These are phyloP conservation scores for Tricholoma saponaceum DNA, from an alignment of 768 basidiomycete species.

Conservation along the genomic window DNA sequence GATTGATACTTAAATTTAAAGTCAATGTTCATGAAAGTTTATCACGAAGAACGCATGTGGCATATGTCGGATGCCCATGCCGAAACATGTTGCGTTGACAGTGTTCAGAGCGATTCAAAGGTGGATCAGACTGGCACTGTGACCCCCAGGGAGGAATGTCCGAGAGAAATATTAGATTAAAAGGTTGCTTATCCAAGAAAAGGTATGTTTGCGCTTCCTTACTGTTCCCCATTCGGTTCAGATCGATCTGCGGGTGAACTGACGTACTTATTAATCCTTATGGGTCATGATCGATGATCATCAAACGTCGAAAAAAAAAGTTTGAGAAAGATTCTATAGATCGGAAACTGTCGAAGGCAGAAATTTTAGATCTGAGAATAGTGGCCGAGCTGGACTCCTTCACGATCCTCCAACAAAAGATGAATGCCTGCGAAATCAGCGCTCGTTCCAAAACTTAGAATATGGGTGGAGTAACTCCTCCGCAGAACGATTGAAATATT, in stretches of 20 bases:
- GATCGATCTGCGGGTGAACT: neutral
- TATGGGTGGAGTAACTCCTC: neutral
- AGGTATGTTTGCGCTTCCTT: neutral
- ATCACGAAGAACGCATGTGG: neutral
- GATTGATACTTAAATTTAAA: neutral
- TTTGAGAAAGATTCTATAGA: neutral
- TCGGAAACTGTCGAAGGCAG: neutral
- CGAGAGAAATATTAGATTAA: neutral
- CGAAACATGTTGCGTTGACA: neutral
- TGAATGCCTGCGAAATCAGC: neutral
- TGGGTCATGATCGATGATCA: slow-evolving; percentile 1
- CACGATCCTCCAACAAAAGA: neutral
- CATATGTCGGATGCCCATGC: neutral
- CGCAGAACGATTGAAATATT: neutral
- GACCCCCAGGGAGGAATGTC: neutral
- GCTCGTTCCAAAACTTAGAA: neutral
- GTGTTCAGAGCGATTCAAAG: neutral
- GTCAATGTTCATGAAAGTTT: neutral
- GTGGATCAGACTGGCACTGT: neutral
- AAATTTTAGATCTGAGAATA: neutral
- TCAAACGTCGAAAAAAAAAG: neutral
- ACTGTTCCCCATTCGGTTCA: neutral
- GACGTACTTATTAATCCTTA: neutral
- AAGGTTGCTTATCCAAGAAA: neutral
- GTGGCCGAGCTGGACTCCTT: neutral